These are phyloP conservation scores for Moelleriella libera DNA, from an alignment of 2,329 filamentous ascomycete genomes.

Conservation along the genomic window DNA sequence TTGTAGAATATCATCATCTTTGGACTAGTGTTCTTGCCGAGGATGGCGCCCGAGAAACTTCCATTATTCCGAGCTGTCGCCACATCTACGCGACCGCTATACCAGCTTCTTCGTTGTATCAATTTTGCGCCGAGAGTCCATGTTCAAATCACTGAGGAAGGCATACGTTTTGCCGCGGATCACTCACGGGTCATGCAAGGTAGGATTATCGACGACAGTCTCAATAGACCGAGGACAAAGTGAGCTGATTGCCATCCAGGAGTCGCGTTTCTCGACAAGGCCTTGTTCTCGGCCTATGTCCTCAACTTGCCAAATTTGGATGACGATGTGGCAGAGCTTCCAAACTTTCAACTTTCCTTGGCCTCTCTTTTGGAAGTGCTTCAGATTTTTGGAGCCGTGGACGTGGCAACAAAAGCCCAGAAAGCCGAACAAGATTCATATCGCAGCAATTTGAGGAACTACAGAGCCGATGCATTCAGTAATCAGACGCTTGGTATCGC, in stretches of 20 bases:
- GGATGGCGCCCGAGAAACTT: constrained; percentile 19
- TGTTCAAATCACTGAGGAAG: constrained; percentile 68
- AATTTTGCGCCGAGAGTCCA: constrained; percentile 43
- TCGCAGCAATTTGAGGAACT: constrained; percentile 45
- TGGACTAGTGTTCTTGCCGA: not conserved
- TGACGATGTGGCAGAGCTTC: constrained; percentile 29
- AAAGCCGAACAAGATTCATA: constrained; percentile 47
- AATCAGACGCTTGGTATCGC: constrained; percentile 71
- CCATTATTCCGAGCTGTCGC: constrained; percentile 63
- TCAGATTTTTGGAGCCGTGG: constrained; percentile 86
- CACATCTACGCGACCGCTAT: constrained; percentile 63
- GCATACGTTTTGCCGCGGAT: constrained; percentile 77
- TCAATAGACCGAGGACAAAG: not conserved
- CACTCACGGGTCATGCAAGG: constrained; percentile 87
- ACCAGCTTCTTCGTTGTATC: constrained; percentile 45
- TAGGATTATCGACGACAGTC: constrained; percentile 18
- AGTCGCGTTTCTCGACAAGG: constrained; percentile 69
- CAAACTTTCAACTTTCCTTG: constrained; percentile 77
- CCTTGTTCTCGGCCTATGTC: constrained; percentile 74
- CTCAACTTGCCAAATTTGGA: constrained; percentile 36
- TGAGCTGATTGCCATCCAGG: constrained; percentile 10
- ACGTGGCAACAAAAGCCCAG: constrained; percentile 42
- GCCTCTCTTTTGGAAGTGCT: constrained; percentile 81
- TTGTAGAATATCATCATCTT: not conserved
- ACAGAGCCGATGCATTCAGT: constrained; percentile 63